Base-by-base conservation (phyloP, 2,329 filamentous ascomycete species). In the Aspergillus bombycis region DNA sequence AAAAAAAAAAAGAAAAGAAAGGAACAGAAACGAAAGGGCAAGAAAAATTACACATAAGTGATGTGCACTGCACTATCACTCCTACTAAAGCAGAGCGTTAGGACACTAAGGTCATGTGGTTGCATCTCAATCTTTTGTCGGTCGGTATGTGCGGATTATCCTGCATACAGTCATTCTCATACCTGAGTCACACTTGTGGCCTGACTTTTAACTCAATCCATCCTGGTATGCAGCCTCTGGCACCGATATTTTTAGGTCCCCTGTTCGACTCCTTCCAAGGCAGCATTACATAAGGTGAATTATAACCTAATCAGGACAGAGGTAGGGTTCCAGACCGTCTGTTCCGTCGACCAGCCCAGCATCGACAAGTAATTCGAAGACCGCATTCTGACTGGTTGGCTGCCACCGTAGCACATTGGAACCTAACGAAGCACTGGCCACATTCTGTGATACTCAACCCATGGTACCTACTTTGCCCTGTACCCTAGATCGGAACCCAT, bases 351-450 rank as follows among this genome's bases (percentile, higher is more conserved):
- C 46, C 16, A 34, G 46, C 16, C 46, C 26, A 21, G 52, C n/a
- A 23, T 36, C 10, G 26, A 53, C 48, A 52, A 9, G 21, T 34
- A 32, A 53, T n/a, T 34, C 21, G 52, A 54, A 34, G 12, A 1
- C 30, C 30, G 55, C 43, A 45, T 57, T 46, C 54, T 54, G 43
- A 46, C 55, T 64, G 62, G 62, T 48, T 48, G 45, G 6, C 23
- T 14, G 62, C 36, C 58, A 26, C 58, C 32, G 48, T 56, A 32
- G 59, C 28, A 62, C 52, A 55, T 9, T 30, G 38, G 46, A 58
- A 34, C 58, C 52, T 61, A 62, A 38, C 56, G 58, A 62, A 58
- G 59, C 62, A 58, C 62, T 56, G 62, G 52, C 62, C 62, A 64
- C 62, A 64, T 62, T 62, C 56, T 55, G 58, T 61, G 62, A 61